Base-by-base conservation (phyloP, 1,284 basidiomycete species). In the Hypsizygus ulmarius region DNA sequence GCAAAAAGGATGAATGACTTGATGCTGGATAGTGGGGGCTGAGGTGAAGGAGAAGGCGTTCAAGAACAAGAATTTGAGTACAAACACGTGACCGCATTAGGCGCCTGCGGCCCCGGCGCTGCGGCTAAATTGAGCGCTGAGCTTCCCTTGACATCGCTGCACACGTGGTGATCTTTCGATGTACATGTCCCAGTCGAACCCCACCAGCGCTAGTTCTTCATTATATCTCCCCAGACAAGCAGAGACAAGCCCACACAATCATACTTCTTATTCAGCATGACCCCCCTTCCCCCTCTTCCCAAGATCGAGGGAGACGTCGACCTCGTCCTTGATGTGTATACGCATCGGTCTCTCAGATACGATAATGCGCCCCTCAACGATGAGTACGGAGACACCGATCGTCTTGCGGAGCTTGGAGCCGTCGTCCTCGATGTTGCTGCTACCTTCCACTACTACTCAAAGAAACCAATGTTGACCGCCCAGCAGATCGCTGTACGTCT, bases 321-420 rank as follows among this genome's bases (percentile, higher is more conserved):
- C 40, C 61, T 80, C 43, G 57, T 77, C 35, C 70, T 82, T 39
- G 78, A 79, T 53, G 68, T 82, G 39, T 74, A 68, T 57, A 75
- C 71, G 0, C 77, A 80, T 42, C 58, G 54, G 19, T 68, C 73
- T 28, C 52, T 75, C n/a, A 57, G 59, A 30, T 40, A 25, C 18
- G 47, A 21, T 25, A 36, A 40, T 25, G 34, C 52, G 5, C 39
- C 44, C 3, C 39, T 59, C 48, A 69, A 66, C 37, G 56, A 67
- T 0, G 67, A 69, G 33, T 75, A 77, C 51, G 78, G 78, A 5
- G 72, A 75, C 49, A 66, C 63, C 10, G 68, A 73, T 11, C 75
- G 80, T 30, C 67, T 82, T 16, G 68, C 69, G 11, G 68, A 73
- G 45, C 66, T 82, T 10, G 80, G 80, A 8, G 56, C 61, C 27